Evolutionary conservation across 2,329 filamentous ascomycete species (phyloP).

Genomic region (Onygenales sp.): DNA sequence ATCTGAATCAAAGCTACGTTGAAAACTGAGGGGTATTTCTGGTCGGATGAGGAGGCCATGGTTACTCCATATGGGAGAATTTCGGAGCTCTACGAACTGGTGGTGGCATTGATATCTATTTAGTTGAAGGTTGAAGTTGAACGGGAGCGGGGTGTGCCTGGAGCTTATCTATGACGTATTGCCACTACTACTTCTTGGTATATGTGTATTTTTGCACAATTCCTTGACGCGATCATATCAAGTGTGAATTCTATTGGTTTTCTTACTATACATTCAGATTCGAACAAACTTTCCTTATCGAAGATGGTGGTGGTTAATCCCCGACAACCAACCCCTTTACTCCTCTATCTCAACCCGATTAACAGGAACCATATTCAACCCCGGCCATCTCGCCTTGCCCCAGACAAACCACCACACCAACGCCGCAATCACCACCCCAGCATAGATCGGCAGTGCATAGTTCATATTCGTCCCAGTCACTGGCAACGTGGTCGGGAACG

Average conservation of each 20-base stretch:
- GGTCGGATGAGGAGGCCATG: neutral
- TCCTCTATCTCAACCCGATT: neutral
- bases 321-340: neutral
- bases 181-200: too few relatives aligned
- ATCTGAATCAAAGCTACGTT: neutral
- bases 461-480: conserved; percentile 30
- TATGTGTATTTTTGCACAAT: neutral
- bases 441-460: conserved; percentile 25
- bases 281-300: neutral
- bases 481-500: conserved; percentile 25
- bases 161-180: too few relatives aligned
- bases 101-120: neutral
- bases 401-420: neutral
- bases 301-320: neutral
- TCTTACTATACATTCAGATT: neutral
- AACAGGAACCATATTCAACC: neutral
- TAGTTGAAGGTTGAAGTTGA: too few relatives aligned
- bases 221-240: neutral
- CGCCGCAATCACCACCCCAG: neutral
- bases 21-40: neutral
- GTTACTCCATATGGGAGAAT: neutral
- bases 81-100: neutral
- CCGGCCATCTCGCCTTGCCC: neutral
- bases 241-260: neutral
- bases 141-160: too few relatives aligned